These are phyloP conservation scores for Dipodascus geniculatus DNA, from an alignment of 805 yeast species.

Conservation along the genomic window DNA sequence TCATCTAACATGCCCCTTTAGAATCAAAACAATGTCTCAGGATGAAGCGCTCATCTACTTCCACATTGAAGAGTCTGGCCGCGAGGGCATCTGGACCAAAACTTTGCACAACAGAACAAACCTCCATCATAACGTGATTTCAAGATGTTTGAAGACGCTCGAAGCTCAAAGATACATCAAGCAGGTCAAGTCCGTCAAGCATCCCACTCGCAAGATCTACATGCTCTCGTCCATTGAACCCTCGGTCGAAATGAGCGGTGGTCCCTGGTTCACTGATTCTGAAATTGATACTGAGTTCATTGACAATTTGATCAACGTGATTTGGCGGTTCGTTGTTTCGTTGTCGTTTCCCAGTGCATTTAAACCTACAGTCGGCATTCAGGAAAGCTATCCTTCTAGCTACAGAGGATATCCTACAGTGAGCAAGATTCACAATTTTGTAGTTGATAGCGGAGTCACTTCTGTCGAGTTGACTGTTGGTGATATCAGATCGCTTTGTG, in stretches of 20 bases:
- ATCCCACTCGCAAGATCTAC: conserved; percentile 89
- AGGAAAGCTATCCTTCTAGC: conserved; percentile 42
- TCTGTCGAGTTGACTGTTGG: conserved; percentile 63
- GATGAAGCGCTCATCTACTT: conserved; percentile 90
- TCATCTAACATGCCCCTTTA: conserved; percentile 20
- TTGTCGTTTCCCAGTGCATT: conserved; percentile 69
- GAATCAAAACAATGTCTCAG: conserved; percentile 61
- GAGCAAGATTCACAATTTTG: conserved; percentile 66
- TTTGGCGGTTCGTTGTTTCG: conserved; percentile 77
- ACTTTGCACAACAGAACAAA: conserved; percentile 81
- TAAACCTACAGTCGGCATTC: conserved; percentile 25
- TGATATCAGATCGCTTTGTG: conserved; percentile 75
- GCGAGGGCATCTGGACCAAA: conserved; percentile 96
- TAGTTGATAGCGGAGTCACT: conserved; percentile 59
- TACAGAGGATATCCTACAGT: conserved; percentile 57
- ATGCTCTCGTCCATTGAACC: conserved; percentile 93
- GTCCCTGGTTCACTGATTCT: conserved; percentile 97
- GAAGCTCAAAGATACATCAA: conserved; percentile 79
- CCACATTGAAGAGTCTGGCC: conserved; percentile 80
- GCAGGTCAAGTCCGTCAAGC: conserved; percentile 76
- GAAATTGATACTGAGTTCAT: conserved; percentile 92
- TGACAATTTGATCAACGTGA: conserved; percentile 66
- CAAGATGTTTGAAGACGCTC: conserved; percentile 65
- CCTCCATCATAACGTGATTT: conserved; percentile 82
- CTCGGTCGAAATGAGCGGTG: conserved; percentile 92